Base-by-base conservation (phyloP, 2,329 filamentous ascomycete species). In the Claviceps quebecensis region DNA sequence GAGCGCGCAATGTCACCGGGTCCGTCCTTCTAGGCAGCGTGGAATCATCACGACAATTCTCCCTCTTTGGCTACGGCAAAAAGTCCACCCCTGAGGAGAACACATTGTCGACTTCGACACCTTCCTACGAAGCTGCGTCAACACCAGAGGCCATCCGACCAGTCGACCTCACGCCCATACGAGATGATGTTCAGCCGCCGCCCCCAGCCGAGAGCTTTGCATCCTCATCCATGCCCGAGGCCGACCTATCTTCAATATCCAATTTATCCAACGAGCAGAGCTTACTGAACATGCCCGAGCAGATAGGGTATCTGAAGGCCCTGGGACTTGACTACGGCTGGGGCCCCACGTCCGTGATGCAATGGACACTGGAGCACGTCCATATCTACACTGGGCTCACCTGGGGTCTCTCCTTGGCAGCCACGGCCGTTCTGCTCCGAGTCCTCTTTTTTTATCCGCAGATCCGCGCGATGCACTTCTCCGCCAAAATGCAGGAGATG, bases 251-350 rank as follows among this genome's bases (percentile, higher is more conserved):
- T 48, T 57, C 62, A 40, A 62, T 68, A 48, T 58, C 61, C 56
- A 60, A 65, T 52, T 57, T 67, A 45, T 66, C 67, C 55, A 63
- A 68, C 48, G 63, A 66, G 47, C 61, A 66, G 52, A 69, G 73
- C 50, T 67, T 79, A 51, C 73, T 81, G 54, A 69, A 76, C 55
- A 78, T 88, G 56, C 80, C 85, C 38, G 85, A 91, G 61, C 74
- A 80, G 48, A 78, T 95, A 53, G 93, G 93, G 55, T 96, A 90
- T 62, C 72, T 98, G 53, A 80, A 86, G 58, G 76, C 80, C 6
- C 73, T 97, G 11, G 93, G 93, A 3, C 72, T 98, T 22, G 87
- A 97, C 60, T 97, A 84, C 61, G 89, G 91, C 63, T 90, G 73
- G 72, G 91, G 91, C 16, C 80, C 86, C 5, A 87, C 89, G 0